phyloP scores from a whole-genome alignment of 371 early-diverging fungal genomes.

The Actinomortierella wolfii region DNA sequence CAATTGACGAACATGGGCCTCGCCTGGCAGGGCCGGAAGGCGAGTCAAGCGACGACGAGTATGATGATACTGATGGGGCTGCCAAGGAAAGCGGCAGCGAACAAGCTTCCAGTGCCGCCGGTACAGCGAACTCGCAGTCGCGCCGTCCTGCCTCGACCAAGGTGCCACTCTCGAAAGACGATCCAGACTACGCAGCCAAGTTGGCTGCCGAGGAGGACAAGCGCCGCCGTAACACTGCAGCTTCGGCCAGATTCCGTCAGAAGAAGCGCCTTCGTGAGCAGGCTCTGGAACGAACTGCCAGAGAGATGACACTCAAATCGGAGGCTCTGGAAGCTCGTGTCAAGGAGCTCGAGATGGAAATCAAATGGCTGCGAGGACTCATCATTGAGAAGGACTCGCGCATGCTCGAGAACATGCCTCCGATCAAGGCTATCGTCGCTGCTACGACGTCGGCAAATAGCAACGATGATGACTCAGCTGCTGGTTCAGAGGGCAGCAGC shows the following conservation, averaged over 20 bases:
- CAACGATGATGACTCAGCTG: no score
- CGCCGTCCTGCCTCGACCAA: no score
- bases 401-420: constrained; percentile 31
- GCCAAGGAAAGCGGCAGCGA: neutral
- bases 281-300: constrained; percentile 80
- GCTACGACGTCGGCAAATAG: no score
- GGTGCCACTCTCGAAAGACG: constrained; percentile 8
- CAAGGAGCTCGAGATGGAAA: constrained; percentile 86
- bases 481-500: no score
- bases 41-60: constrained; percentile 2
- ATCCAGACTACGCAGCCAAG: constrained; percentile 24
- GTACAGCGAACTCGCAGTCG: no score
- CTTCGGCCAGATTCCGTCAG: constrained; percentile 94
- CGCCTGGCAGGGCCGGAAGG: no score
- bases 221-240: constrained; percentile 91
- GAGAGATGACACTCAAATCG: constrained; percentile 80
- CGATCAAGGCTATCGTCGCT: no score
- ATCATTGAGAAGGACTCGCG: constrained; percentile 79
- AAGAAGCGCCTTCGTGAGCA: constrained; percentile 92
- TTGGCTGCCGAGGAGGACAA: constrained; percentile 75
- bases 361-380: constrained; percentile 86
- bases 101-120: no score
- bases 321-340: constrained; percentile 72
- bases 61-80: neutral
- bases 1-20: no score